Base-by-base conservation (phyloP, 352 stramenopile species). In the Thalassiosira oceanica region DNA sequence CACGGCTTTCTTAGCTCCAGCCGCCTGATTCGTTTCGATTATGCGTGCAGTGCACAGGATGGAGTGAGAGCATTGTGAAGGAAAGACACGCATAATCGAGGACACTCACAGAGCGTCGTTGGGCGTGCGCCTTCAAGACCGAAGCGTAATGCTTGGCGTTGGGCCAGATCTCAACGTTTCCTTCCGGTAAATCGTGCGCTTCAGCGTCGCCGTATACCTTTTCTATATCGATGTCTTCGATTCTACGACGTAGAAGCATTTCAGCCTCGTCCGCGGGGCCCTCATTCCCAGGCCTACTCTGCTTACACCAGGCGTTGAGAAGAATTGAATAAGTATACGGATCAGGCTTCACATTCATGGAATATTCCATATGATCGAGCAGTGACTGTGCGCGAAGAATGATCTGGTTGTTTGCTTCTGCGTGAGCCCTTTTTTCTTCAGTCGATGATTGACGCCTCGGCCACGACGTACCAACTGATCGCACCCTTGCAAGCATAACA, bases 281-380 rank as follows among this genome's bases (percentile, higher is more conserved):
- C 21, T 70, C 60, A 63, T 79, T 73, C 31, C 54, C 61, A 44
- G 68, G 68, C 24, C 55, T 24, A 23, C 61, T 74, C 46, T 62
- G 60, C 37, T 70, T 50, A 28, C 52, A 50, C 64, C 57, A 74
- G 20, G 64, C 71, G 69, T 78, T 53, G 16, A 81, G 48, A 10
- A 81, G 56, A 37, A 75, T 77, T 15, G 50, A 67, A 37, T 81
- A 81, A 26, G 71, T 78, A 51, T 68, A 80, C n/a, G 62, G 33
- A 49, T 78, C 71, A 43, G 64, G 52, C 16, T 43, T 13, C 13
- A 81, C 39, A 35, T 35, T 24, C 54, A 73, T 64, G 16, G 63
- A 46, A 18, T 64, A 61, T 18, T 79, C 68, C 68, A 79, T 79
- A 21, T 64, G 68, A 28, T 79, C 54, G 13, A 79, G 48, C 4